A percentile compares a stretch with the other conserved stretches of the same genome.
Conservation (phyloP, 345 rosid species). For the Ricinus communis region DNA sequence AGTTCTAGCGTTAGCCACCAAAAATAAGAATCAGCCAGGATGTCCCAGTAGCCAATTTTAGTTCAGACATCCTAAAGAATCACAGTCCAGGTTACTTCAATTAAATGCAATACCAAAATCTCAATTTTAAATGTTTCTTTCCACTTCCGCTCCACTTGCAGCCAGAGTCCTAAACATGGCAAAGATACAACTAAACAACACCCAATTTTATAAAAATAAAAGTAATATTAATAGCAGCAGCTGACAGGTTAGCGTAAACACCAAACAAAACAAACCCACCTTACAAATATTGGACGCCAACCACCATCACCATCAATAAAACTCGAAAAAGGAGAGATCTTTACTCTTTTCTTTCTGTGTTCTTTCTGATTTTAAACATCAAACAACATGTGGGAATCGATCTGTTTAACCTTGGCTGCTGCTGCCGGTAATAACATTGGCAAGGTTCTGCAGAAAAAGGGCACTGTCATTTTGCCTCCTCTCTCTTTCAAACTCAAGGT, state of each 20-base stretch:
- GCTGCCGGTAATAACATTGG: conserved; percentile 98
- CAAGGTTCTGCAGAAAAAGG: conserved; percentile 93
- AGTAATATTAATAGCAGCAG: neutral
- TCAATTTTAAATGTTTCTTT: neutral
- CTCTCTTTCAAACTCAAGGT: conserved; percentile 97
- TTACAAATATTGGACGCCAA: neutral
- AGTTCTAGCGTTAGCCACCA: too few species aligned
- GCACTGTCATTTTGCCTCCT: conserved; percentile 93
- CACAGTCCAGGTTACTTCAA: too few species aligned
- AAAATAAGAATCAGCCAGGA: too few species aligned
- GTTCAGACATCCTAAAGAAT: too few species aligned
- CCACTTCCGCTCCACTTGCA: neutral
- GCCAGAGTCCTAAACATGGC: neutral
- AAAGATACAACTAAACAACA: too few species aligned
- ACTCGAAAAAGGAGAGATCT: neutral
- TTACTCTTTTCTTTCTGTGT: conserved; percentile 3
- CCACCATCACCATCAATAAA: neutral
- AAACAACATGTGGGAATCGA: conserved; percentile 79
- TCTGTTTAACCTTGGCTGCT: conserved; percentile 81
- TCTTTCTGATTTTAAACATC: neutral
- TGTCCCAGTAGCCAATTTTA: too few species aligned
- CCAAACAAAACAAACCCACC: neutral
- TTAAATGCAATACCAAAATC: too few species aligned
- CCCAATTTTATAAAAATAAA: neutral
- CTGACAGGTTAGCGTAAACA: neutral